Evolutionary conservation across 441 rosid genomes (phyloP).

Genomic region (Raphanus hybrid): DNA sequence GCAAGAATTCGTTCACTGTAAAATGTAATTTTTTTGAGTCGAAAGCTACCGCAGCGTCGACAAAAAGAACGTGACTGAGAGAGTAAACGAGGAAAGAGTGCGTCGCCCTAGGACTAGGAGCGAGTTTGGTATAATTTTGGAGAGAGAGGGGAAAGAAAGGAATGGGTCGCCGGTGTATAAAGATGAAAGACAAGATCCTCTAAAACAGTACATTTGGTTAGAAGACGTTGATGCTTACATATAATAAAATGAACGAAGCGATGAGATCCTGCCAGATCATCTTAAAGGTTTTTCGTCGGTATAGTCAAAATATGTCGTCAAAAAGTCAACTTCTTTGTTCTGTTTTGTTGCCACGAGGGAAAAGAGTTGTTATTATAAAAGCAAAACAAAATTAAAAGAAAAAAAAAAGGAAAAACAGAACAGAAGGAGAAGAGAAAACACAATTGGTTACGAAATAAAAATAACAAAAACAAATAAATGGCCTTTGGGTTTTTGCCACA

Average conservation of each 20-base stretch:
- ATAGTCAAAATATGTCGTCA: not conserved
- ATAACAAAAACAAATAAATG: not conserved
- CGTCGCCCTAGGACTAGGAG: too few species aligned
- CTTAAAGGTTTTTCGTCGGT: not conserved
- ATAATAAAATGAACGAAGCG: not conserved
- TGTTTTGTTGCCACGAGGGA: slow-evolving; percentile 1
- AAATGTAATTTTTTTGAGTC: too few species aligned
- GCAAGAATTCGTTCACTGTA: too few species aligned
- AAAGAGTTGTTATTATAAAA: not conserved
- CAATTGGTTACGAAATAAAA: slow-evolving; percentile 5
- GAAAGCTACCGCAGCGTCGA: too few species aligned
- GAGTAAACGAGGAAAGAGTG: too few species aligned
- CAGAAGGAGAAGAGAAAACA: slow-evolving; percentile 4
- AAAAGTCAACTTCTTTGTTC: slow-evolving; percentile 6
- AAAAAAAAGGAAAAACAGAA: not conserved
- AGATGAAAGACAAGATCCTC: not conserved
- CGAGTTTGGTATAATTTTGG: too few species aligned
- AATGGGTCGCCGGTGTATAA: not conserved
- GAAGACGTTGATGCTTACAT: too few species aligned
- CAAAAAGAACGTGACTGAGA: too few species aligned
- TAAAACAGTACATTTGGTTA: too few species aligned
- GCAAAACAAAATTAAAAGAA: too few species aligned
- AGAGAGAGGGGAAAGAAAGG: not conserved
- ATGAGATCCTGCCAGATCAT: not conserved
- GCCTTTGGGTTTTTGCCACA: slow-evolving; percentile 11